phyloP scores from a whole-genome alignment of 176 grass and related monocot genomes.

The Phyllostachys edulis region DNA sequence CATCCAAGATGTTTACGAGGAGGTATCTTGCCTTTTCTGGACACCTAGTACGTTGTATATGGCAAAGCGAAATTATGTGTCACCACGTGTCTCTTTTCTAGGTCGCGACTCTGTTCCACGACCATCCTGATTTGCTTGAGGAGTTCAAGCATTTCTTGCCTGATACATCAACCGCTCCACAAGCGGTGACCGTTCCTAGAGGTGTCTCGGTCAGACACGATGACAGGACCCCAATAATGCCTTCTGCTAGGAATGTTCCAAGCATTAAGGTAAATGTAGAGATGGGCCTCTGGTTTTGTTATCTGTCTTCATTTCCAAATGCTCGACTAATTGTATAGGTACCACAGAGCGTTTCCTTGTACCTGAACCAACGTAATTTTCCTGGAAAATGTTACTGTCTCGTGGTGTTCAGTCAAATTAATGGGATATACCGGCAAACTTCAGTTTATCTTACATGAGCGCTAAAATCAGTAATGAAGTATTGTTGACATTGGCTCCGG shows the following conservation, averaged over 20 bases:
- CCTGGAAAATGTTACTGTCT: background rate
- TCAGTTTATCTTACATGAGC: background rate
- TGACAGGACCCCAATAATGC: conserved; percentile 47
- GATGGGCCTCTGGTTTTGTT: background rate
- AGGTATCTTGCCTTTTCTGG: conserved; percentile 23
- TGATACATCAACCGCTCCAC: conserved; percentile 41
- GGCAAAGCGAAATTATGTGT: background rate
- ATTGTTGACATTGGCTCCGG: background rate
- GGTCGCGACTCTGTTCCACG: conserved; percentile 58
- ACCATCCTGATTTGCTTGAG: conserved; percentile 63
- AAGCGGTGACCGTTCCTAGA: conserved; percentile 27
- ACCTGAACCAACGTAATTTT: background rate
- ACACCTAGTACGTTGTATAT: background rate
- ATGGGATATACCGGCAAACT: background rate
- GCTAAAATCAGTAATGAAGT: background rate
- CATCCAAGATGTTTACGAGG: conserved; percentile 65
- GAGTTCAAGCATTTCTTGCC: conserved; percentile 77
- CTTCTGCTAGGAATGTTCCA: conserved; percentile 29
- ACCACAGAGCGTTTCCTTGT: background rate
- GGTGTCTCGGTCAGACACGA: conserved; percentile 39
- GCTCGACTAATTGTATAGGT: background rate
- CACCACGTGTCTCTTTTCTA: conserved; percentile 3
- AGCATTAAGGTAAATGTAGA: conserved; percentile 18
- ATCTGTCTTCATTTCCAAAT: background rate
- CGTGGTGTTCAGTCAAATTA: background rate